A percentile compares a stretch with the other conserved stretches of the same genome.
Conservation (phyloP, 257 asterid species). For the Coffea canephora region DNA sequence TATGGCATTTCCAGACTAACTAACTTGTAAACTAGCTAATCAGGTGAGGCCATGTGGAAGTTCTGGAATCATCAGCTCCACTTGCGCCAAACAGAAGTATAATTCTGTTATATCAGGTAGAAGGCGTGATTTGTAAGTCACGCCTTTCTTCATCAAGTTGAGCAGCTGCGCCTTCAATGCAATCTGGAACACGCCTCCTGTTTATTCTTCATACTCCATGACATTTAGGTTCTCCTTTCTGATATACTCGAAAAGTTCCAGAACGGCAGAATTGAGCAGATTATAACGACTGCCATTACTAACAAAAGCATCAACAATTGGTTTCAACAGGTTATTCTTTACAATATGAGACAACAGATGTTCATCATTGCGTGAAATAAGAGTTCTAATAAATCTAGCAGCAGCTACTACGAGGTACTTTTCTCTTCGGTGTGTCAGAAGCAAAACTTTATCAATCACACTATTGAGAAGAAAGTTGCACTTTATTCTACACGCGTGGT, state of each 20-base stretch:
- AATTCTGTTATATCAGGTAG: too few relatives aligned
- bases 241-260: constrained; percentile 81
- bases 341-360: constrained; percentile 78
- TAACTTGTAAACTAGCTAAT: too few relatives aligned
- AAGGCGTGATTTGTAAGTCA: too few relatives aligned
- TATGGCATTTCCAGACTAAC: too few relatives aligned
- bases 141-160: too few relatives aligned
- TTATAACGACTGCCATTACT: constrained; percentile 89
- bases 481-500: constrained; percentile 93
- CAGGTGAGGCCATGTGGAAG: too few relatives aligned
- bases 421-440: constrained; percentile 82
- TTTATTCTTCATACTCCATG: too few relatives aligned
- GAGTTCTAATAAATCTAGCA: constrained; percentile 82
- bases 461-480: constrained; percentile 84
- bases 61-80: too few relatives aligned
- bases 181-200: too few relatives aligned
- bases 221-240: constrained; percentile 36
- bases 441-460: constrained; percentile 77
- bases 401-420: constrained; percentile 91
- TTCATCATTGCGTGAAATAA: constrained; percentile 91
- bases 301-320: constrained; percentile 78
- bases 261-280: constrained; percentile 91
- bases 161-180: too few relatives aligned
- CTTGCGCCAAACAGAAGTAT: too few relatives aligned
- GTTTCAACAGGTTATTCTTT: constrained; percentile 74